These are phyloP conservation scores for Alliaria petiolata DNA, from an alignment of 345 rosid species.

Conservation along the genomic window DNA sequence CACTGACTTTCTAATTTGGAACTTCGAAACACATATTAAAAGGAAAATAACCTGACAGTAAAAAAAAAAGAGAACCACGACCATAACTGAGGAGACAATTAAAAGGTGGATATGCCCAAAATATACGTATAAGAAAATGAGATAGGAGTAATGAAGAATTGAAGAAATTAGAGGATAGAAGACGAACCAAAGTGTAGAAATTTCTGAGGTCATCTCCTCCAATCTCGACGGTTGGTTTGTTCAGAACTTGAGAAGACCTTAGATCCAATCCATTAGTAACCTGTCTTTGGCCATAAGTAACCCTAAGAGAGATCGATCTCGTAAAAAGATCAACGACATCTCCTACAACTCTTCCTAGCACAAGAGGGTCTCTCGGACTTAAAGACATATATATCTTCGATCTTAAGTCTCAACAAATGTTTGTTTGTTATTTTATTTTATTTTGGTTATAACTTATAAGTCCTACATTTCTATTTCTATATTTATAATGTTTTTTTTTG, in stretches of 20 bases:
- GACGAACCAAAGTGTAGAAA: constrained; percentile 29
- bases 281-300: constrained; percentile 28
- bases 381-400: neutral
- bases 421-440: neutral
- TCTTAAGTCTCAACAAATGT: neutral
- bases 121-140: too few relatives aligned
- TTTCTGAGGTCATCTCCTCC: constrained; percentile 32
- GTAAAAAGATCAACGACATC: constrained; percentile 26
- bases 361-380: constrained; percentile 20
- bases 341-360: constrained; percentile 26
- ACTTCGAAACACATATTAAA: too few relatives aligned
- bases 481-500: constrained; percentile 15
- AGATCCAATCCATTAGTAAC: constrained; percentile 28
- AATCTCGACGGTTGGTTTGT: constrained; percentile 32
- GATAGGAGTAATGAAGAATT: too few relatives aligned
- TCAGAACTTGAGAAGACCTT: constrained; percentile 24
- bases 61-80: too few relatives aligned
- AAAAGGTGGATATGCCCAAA: too few relatives aligned
- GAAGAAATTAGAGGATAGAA: neutral
- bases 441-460: neutral
- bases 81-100: too few relatives aligned
- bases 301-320: constrained; percentile 21
- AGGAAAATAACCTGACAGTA: too few relatives aligned
- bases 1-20: too few relatives aligned
- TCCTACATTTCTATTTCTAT: neutral